A percentile compares a stretch with the other conserved stretches of the same genome.
Evolutionary conservation across 495 filamentous ascomycete species (phyloP).

Genomic region (Talaromyces trachyspermus): DNA sequence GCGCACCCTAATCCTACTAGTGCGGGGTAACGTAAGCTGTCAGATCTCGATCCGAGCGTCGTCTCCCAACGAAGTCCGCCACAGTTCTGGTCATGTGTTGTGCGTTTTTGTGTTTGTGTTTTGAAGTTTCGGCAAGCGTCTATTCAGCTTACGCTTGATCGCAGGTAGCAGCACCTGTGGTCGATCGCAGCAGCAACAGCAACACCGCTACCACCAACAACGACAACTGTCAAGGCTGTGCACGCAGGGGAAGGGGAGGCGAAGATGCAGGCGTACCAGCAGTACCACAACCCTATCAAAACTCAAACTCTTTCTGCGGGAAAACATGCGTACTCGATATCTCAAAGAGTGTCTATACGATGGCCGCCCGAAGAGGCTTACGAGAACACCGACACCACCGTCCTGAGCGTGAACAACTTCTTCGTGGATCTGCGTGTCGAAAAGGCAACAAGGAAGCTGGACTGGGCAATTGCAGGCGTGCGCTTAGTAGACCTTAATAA

Average conservation of each 20-base stretch:
- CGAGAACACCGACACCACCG: slow-evolving; percentile 39
- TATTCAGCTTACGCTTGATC: neutral
- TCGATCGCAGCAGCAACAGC: neutral
- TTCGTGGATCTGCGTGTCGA: slow-evolving; percentile 35
- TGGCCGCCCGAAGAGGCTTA: slow-evolving; percentile 32
- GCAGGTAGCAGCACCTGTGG: neutral
- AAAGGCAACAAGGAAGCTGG: slow-evolving; percentile 19
- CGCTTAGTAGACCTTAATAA: slow-evolving; percentile 7
- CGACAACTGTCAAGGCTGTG: no score
- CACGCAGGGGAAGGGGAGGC: slow-evolving; percentile 3
- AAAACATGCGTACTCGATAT: slow-evolving; percentile 11
- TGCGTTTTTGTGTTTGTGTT: slow-evolving; percentile 2
- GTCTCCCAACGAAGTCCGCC: slow-evolving; percentile 1
- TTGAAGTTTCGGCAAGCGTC: slow-evolving; percentile 6
- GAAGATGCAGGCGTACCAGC: slow-evolving; percentile 4
- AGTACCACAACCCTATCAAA: slow-evolving; percentile 4
- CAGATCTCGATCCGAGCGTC: slow-evolving; percentile 8
- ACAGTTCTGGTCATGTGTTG: slow-evolving; percentile 7
- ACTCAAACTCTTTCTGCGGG: slow-evolving; percentile 6
- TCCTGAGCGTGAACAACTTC: slow-evolving; percentile 37
- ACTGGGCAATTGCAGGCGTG: slow-evolving; percentile 8
- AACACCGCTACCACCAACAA: neutral
- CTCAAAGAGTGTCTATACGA: slow-evolving; percentile 36
- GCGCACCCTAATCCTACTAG: slow-evolving; percentile 6
- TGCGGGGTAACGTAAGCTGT: slow-evolving; percentile 10